Conservation (phyloP, 495 filamentous ascomycete genomes). For the Collariella sp. region DNA sequence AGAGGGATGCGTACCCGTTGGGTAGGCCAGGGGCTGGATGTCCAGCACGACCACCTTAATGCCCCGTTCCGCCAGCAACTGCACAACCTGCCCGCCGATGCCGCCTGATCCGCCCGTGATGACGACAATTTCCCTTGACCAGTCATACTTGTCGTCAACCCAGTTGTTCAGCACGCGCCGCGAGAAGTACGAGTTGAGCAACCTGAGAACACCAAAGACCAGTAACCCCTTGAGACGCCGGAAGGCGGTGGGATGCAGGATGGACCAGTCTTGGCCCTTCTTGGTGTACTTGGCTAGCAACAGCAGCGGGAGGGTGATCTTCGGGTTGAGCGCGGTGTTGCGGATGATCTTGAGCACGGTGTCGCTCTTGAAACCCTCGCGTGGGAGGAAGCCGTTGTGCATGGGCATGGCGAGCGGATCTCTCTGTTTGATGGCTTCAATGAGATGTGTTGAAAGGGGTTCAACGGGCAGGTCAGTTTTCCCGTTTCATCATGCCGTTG, state of each 20-base stretch:
- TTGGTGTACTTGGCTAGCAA: constrained; percentile 51
- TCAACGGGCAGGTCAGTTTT: background rate
- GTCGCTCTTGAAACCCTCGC: constrained; percentile 55
- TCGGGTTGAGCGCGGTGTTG: constrained; percentile 51
- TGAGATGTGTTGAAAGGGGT: background rate
- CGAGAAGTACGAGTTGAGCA: constrained; percentile 44
- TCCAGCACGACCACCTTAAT: constrained; percentile 64
- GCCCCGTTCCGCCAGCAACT: constrained; percentile 47
- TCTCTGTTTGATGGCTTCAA: background rate
- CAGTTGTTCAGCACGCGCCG: constrained; percentile 52
- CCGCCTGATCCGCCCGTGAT: constrained; percentile 65
- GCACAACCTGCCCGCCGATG: constrained; percentile 55
- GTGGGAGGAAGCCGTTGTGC: constrained; percentile 41
- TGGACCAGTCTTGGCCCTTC: constrained; percentile 44
- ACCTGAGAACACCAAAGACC: constrained; percentile 41
- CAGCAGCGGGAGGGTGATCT: constrained; percentile 50
- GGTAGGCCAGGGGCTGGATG: constrained; percentile 50
- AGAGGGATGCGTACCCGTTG: constrained; percentile 38
- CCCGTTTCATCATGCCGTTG: background rate
- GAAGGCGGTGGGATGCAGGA: constrained; percentile 42
- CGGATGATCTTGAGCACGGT: constrained; percentile 46
- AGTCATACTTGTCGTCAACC: constrained; percentile 53
- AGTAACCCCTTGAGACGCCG: constrained; percentile 40
- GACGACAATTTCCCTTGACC: constrained; percentile 59
- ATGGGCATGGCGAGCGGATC: constrained; percentile 33